Percentiles rank a stretch among this genome's conserved stretches.
phyloP scores from a whole-genome alignment of 768 basidiomycete species.

The Auricularia cornea region DNA sequence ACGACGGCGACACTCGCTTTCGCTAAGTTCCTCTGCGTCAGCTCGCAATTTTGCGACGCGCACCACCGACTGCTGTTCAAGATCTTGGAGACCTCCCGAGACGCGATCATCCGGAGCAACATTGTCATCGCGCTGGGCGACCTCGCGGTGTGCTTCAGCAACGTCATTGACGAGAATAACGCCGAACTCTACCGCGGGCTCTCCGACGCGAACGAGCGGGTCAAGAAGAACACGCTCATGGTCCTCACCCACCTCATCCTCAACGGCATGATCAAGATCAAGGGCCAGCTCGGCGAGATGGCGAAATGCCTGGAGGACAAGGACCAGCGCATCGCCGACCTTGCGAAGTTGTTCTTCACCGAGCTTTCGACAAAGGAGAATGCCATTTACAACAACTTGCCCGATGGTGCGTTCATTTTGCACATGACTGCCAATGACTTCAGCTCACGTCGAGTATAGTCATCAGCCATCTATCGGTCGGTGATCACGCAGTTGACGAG shows the following conservation, averaged over 20 bases:
- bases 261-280: constrained; percentile 99
- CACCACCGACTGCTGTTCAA: constrained; percentile 87
- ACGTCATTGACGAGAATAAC: constrained; percentile 93
- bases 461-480: constrained; percentile 89
- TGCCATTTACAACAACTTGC: constrained; percentile 97
- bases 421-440: neutral
- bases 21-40: constrained; percentile 95
- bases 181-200: constrained; percentile 92
- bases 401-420: constrained; percentile 57
- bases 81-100: constrained; percentile 84
- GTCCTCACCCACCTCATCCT: constrained; percentile 93
- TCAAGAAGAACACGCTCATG: constrained; percentile 99
- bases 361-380: constrained; percentile 97
- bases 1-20: constrained; percentile 83
- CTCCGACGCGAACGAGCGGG: constrained; percentile 74
- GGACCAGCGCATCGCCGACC: constrained; percentile 77
- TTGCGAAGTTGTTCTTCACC: constrained; percentile 97
- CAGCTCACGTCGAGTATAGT: constrained; percentile 36
- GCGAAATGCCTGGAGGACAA: constrained; percentile 97
- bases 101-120: constrained; percentile 86
- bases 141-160: constrained; percentile 96
- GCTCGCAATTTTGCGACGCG: constrained; percentile 86
- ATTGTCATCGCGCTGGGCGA: constrained; percentile 97
- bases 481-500: constrained; percentile 87
- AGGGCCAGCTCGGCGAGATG: constrained; percentile 99